Base-by-base conservation (phyloP, 495 filamentous ascomycete genomes). In the Xeromyces bisporus region DNA sequence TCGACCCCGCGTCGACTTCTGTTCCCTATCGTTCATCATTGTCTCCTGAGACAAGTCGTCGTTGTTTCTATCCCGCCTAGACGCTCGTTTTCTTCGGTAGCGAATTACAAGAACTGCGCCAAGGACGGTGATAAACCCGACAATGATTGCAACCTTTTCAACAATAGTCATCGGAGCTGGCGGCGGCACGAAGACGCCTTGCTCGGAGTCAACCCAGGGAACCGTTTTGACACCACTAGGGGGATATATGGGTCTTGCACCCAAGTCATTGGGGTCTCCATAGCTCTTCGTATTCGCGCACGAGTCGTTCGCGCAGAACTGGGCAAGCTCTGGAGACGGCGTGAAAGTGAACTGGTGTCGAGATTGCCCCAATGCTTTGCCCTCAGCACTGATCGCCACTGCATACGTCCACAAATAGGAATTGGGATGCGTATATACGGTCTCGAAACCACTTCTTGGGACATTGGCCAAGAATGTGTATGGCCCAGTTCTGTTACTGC, bases 341-440 rank as follows among this genome's bases (percentile, higher is more conserved):
- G 51, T 54, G 25, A 63, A 63, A 5, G 58, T 60, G 34, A 49
- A 59, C 29, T 54, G 50, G 17, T 42, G 34, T 28, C 40, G 44
- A 2, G 58, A 60, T 28, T 37, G 41, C 24, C 50, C 54, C 2
- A 63, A 39, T 2, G 54, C 43, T 8, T 38, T 36, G 15, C 58
- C 58, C n/a, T 51, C 28, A 1, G 9, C 33, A 29, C 51, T 48
- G 15, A 63, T 29, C 0, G 53, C 58, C 23, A 60, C 53, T 1
- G 46, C 55, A 17, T 55, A 51, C 2, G 46, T 44, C 50, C 51
- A 60, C 3, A 35, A 44, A 16, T 48, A 56, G 40, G 53, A 60
- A 12, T 34, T 44, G 23, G 42, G 11, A 14, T 44, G 44, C 7
- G 42, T 48, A n/a, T 42, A 51, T 43, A 49, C 51, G 15, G 48